phyloP scores from a whole-genome alignment of 352 stramenopile genomes.

The Albugo candida region DNA sequence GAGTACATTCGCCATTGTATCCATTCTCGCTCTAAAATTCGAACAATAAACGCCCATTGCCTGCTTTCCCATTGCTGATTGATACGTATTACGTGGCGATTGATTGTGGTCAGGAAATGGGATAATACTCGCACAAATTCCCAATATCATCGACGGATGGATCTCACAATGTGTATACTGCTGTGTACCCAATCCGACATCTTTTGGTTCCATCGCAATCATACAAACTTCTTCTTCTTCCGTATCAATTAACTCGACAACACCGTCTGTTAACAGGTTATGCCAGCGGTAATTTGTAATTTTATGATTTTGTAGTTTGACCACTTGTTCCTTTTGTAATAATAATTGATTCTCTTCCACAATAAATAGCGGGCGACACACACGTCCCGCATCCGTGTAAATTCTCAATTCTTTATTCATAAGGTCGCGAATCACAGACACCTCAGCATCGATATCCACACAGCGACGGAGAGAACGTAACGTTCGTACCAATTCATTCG shows the following conservation, averaged over 20 bases:
- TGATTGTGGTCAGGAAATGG: slow-evolving; percentile 99
- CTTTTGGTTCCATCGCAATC: slow-evolving; percentile 98
- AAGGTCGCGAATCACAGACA: slow-evolving; percentile 96
- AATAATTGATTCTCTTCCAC: slow-evolving; percentile 91
- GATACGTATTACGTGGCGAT: slow-evolving; percentile 99
- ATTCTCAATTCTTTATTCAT: slow-evolving; percentile 97
- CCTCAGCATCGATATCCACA: slow-evolving; percentile 97
- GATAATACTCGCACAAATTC: slow-evolving; percentile 99
- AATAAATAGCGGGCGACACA: slow-evolving; percentile 97
- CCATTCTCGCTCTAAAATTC: slow-evolving; percentile 98
- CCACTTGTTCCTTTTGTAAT: slow-evolving; percentile 96
- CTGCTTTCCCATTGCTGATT: slow-evolving; percentile 99
- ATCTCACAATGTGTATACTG: slow-evolving; percentile 99
- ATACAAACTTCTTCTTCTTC: slow-evolving; percentile 99
- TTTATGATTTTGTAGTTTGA: slow-evolving; percentile 85
- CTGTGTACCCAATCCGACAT: slow-evolving; percentile 71
- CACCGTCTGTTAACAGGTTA: slow-evolving; percentile 82
- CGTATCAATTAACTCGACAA: slow-evolving; percentile 97
- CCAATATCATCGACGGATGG: slow-evolving; percentile 98
- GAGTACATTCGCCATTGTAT: slow-evolving; percentile 98
- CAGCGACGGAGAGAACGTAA: slow-evolving; percentile 88
- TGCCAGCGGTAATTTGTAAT: slow-evolving; percentile 77
- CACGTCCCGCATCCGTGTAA: slow-evolving; percentile 97
- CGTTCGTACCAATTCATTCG: slow-evolving; percentile 90
- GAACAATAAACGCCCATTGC: slow-evolving; percentile 98